Percentiles rank a stretch among this genome's conserved stretches.
These are phyloP conservation scores for Botryotinia narcissicola DNA, from an alignment of 2,329 filamentous ascomycete species.

Conservation along the genomic window DNA sequence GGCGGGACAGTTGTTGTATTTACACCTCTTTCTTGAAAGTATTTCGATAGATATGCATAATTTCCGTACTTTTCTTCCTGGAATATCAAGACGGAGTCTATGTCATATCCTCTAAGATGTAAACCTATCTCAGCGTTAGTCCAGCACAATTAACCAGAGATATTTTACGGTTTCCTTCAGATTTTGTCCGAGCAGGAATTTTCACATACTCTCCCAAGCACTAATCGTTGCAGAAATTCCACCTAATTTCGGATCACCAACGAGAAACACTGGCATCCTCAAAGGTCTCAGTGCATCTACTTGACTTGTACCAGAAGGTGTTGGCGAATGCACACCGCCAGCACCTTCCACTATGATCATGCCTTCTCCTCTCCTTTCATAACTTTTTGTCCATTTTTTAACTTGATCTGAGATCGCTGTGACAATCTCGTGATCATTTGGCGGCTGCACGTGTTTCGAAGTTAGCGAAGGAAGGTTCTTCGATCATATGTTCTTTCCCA, in stretches of 20 bases:
- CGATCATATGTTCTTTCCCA: not conserved
- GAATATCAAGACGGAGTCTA: constrained; percentile 69
- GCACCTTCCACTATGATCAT: constrained; percentile 77
- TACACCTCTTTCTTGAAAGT: constrained; percentile 62
- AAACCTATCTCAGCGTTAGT: constrained; percentile 49
- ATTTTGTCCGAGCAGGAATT: no score
- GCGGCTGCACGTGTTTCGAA: constrained; percentile 31
- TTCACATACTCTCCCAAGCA: constrained; percentile 58
- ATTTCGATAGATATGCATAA: constrained; percentile 62
- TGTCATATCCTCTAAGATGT: constrained; percentile 72
- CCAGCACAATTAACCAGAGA: not conserved
- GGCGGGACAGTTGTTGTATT: constrained; percentile 54
- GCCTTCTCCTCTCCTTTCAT: constrained; percentile 38
- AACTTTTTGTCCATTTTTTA: constrained; percentile 1
- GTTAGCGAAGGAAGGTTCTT: constrained; percentile 40
- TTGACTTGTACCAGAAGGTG: constrained; percentile 72
- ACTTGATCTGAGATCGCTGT: constrained; percentile 15
- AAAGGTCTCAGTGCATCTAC: constrained; percentile 75
- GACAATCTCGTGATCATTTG: constrained; percentile 19
- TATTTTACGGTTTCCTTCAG: accelerated
- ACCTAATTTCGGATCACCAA: constrained; percentile 73
- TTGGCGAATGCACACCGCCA: constrained; percentile 77
- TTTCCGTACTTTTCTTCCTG: constrained; percentile 65
- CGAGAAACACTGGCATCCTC: constrained; percentile 68
- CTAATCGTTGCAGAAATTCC: constrained; percentile 80